Evolutionary conservation across 306 rosid genomes (phyloP).

Genomic region (Purshia tridentata): DNA sequence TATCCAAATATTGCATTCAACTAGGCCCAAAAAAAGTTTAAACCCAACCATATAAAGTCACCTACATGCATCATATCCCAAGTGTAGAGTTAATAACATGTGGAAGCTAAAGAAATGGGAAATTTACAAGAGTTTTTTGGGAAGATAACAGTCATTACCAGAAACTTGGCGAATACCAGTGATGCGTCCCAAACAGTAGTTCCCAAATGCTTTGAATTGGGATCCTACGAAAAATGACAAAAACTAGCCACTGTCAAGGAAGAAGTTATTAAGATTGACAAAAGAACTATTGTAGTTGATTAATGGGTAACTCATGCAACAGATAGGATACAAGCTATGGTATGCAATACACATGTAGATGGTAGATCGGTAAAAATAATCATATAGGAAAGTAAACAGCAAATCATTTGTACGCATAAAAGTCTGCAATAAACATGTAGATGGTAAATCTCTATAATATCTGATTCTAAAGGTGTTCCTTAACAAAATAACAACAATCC

Average conservation of each 20-base stretch:
- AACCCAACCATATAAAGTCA: neutral
- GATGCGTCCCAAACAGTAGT: conserved; percentile 99
- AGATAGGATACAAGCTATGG: neutral
- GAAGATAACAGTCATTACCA: conserved; percentile 48
- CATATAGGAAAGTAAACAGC: neutral
- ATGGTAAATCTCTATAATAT: neutral
- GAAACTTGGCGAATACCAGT: conserved; percentile 79
- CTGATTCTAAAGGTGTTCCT: neutral
- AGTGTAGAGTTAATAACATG: neutral
- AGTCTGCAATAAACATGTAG: neutral
- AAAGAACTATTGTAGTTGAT: conserved; percentile 5
- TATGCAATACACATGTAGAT: conserved; percentile 3
- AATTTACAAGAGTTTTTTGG: conserved; percentile 14
- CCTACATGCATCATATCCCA: neutral
- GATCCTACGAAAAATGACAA: conserved; percentile 57
- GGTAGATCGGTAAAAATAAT: conserved; percentile 10
- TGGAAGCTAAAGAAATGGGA: neutral
- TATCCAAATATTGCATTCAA: conserved; percentile 14
- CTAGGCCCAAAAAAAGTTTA: neutral
- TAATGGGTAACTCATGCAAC: conserved; percentile 8
- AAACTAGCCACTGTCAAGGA: conserved; percentile 25
- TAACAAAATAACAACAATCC: neutral
- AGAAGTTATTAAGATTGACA: conserved; percentile 14
- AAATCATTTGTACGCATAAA: neutral
- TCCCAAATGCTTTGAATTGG: conserved; percentile 91